Evolutionary conservation across 371 early-diverging fungal genomes (phyloP), one percentile per base, ranked within the genome.

Genomic region (Mortierella sp.): DNA sequence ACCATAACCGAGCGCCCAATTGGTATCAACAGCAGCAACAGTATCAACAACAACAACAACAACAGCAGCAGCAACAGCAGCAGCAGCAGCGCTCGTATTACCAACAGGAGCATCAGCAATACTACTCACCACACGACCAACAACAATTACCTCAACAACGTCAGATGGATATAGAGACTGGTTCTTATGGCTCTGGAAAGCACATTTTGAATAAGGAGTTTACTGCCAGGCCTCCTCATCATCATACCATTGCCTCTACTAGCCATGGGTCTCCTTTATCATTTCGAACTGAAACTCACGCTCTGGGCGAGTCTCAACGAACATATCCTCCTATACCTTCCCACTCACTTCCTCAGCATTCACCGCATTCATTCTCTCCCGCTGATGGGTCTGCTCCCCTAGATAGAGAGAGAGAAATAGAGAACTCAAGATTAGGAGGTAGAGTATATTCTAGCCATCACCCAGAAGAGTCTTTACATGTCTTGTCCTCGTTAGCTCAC

Each of bases 391-490:
- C 64, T 5, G 9, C 13, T 22, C 22, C 13, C 11, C 24, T 28
- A 45, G 65, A 40, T 21, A 8, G 38, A 28, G 66, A 43, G 32
- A 21, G 22, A 43, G 66, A 45, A 28, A n/a, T 36, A 40, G 58
- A 28, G 43, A 13, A 22, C 24, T 6, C 57, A 45, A 19, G 66
- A 9, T 22, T 28, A 28, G 58, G 58, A 66, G 58, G 58, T 32
- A 55, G 45, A 55, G 55, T 4, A 9, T 38, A 11, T 24, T 4
- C 22, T 24, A 33, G 38, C 15, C 41, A 43, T 3, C 57, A 58
- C 21, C 58, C 57, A 41, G 66, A 66, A 15, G 66, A 66, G 16
- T 19, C 66, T 13, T 58, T 66, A 45, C 66, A 43, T 28, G 22
- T 43, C 3, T 43, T 66, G 9, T 66, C 66, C 28, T 66, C 58